These are phyloP conservation scores for Reticulascus tulasneorum DNA, from an alignment of 2,329 filamentous ascomycete species.

Conservation along the genomic window DNA sequence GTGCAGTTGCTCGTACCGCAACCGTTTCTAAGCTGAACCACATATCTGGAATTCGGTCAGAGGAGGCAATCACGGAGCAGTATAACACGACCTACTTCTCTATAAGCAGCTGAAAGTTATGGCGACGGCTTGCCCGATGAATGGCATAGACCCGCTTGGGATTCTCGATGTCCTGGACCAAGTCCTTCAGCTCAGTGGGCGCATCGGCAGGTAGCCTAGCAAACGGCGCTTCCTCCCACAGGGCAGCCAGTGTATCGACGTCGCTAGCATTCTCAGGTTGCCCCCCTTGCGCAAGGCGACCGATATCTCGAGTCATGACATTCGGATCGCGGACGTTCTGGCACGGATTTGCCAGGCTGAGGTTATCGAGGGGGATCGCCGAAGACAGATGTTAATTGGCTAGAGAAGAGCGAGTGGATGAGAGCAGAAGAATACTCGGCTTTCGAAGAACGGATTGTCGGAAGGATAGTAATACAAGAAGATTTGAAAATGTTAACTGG, in stretches of 20 bases:
- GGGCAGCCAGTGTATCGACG: constrained; percentile 48
- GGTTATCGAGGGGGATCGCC: too few relatives aligned
- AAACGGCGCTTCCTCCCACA: constrained; percentile 58
- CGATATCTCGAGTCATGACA: constrained; percentile 49
- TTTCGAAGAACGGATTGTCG: too few relatives aligned
- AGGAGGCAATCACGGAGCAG: constrained; percentile 9
- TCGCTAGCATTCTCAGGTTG: constrained; percentile 30
- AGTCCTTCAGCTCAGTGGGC: constrained; percentile 51
- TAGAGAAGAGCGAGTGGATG: too few relatives aligned
- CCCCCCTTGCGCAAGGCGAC: constrained; percentile 28
- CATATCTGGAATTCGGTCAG: constrained; percentile 52
- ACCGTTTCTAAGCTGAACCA: constrained; percentile 76
- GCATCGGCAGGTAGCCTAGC: constrained; percentile 57
- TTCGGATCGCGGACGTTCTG: constrained; percentile 17
- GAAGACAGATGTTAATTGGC: too few relatives aligned
- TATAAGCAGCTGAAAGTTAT: constrained; percentile 63
- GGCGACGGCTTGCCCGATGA: constrained; percentile 56
- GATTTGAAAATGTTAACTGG: too few relatives aligned
- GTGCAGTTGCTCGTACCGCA: constrained; percentile 67
- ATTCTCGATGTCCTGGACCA: constrained; percentile 56
- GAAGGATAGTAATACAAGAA: too few relatives aligned
- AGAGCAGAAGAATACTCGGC: too few relatives aligned
- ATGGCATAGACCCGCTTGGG: constrained; percentile 58
- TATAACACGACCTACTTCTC: constrained; percentile 49
- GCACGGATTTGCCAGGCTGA: constrained; percentile 5